These are phyloP conservation scores for Phytophthora idaei DNA, from an alignment of 352 stramenopile genomes.

Conservation along the genomic window DNA sequence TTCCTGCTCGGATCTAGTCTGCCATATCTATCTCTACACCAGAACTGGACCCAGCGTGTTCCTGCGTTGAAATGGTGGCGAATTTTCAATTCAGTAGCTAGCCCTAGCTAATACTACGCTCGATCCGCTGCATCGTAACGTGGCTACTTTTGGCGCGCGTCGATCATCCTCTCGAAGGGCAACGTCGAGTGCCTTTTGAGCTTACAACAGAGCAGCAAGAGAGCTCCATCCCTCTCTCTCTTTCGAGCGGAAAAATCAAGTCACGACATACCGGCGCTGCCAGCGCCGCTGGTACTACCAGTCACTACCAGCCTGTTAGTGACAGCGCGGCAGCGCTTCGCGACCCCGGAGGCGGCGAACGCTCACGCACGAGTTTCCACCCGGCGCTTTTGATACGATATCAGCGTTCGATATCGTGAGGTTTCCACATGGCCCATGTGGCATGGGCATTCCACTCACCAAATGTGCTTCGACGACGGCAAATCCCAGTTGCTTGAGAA, in stretches of 20 bases:
- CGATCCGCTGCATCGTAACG: not conserved
- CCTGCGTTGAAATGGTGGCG: no score
- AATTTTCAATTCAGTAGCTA: no score
- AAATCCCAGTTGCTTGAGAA: constrained; percentile 10
- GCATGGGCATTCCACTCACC: constrained; percentile 8
- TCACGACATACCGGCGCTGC: not conserved
- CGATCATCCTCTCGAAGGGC: constrained; percentile 18
- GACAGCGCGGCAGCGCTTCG: not conserved
- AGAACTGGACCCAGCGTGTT: no score
- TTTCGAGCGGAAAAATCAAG: constrained; percentile 26
- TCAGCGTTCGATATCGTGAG: no score
- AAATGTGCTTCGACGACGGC: constrained; percentile 11
- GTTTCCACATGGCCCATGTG: not conserved
- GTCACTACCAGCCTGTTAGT: no score
- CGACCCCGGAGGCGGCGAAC: not conserved
- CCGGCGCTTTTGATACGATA: not conserved
- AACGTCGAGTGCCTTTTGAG: constrained; percentile 4
- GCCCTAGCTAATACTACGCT: no score
- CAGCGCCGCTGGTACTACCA: no score
- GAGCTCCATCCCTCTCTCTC: not conserved
- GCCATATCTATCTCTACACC: no score
- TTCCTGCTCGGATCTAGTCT: no score
- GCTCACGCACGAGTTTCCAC: not conserved
- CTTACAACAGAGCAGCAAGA: constrained; percentile 4
- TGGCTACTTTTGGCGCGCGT: constrained; percentile 15